Evolutionary conservation across 768 basidiomycete species (phyloP).

Genomic region (Lentinula sp.): DNA sequence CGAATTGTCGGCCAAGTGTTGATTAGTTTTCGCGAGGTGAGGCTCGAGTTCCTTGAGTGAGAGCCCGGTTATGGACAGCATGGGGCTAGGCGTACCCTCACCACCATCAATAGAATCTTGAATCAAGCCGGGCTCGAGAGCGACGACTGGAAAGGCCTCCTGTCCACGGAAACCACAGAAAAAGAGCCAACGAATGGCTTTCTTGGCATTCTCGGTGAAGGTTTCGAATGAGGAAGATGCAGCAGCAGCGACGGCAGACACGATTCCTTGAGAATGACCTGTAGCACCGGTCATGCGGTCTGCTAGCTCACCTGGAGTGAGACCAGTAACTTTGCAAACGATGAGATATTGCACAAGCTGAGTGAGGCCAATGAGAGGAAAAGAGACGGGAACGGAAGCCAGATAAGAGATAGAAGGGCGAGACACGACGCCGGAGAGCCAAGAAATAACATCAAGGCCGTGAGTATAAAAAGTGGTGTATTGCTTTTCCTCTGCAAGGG

Average conservation of each 20-base stretch:
- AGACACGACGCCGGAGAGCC: slow-evolving; percentile 67
- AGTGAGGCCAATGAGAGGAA: slow-evolving; percentile 94
- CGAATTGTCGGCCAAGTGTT: slow-evolving; percentile 72
- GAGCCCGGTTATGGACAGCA: slow-evolving; percentile 88
- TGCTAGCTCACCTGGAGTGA: slow-evolving; percentile 78
- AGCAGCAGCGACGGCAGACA: slow-evolving; percentile 87
- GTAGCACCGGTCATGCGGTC: slow-evolving; percentile 78
- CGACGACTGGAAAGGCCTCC: slow-evolving; percentile 87
- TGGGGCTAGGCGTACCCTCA: slow-evolving; percentile 89
- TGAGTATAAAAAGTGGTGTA: slow-evolving; percentile 62
- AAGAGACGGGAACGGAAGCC: slow-evolving; percentile 88
- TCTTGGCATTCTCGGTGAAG: slow-evolving; percentile 68
- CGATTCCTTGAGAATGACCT: slow-evolving; percentile 96
- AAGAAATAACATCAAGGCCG: slow-evolving; percentile 77
- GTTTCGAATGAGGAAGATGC: slow-evolving; percentile 72
- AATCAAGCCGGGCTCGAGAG: slow-evolving; percentile 83
- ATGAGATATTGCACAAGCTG: slow-evolving; percentile 92
- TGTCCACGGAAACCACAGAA: slow-evolving; percentile 91
- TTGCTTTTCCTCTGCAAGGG: slow-evolving; percentile 54
- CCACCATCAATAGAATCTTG: slow-evolving; percentile 87
- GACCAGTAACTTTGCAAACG: slow-evolving; percentile 65
- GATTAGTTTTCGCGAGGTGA: slow-evolving; percentile 84
- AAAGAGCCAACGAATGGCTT: slow-evolving; percentile 90
- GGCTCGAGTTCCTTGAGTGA: slow-evolving; percentile 67
- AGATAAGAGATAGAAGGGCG: slow-evolving; percentile 83